Percentiles rank a stretch among this genome's conserved stretches.
Evolutionary conservation across 2,329 filamentous ascomycete species (phyloP).

Genomic region (Botrytis galanthina): DNA sequence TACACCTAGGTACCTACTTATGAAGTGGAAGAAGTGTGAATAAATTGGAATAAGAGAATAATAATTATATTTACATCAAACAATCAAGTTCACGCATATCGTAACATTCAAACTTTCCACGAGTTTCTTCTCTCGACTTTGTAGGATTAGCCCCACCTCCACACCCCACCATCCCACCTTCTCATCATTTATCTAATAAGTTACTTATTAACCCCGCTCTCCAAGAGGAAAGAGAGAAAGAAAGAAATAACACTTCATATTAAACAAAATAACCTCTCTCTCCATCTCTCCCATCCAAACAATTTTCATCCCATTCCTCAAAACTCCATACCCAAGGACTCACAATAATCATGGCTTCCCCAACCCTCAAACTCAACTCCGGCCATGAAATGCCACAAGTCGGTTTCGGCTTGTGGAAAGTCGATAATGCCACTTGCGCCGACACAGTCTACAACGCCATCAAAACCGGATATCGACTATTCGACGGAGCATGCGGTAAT

Average conservation of each 20-base stretch:
- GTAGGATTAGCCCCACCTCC: not conserved
- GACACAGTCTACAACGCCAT: constrained; percentile 68
- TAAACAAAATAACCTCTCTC: not conserved
- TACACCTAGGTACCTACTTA: too few species aligned
- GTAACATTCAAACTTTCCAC: not conserved
- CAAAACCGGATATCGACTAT: constrained; percentile 58
- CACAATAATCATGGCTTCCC: constrained; percentile 34
- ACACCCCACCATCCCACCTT: not conserved
- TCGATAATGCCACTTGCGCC: constrained; percentile 60
- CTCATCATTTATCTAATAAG: not conserved
- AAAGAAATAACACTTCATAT: not conserved
- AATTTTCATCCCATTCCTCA: not conserved
- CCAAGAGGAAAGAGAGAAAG: not conserved
- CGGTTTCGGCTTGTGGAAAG: constrained; percentile 69
- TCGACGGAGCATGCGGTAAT: constrained; percentile 58
- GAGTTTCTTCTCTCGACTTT: not conserved
- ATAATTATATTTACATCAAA: not conserved
- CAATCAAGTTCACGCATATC: not conserved
- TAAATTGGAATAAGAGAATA: not conserved
- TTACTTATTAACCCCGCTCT: not conserved
- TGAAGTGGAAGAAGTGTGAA: not conserved
- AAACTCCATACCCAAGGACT: not conserved
- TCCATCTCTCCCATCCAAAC: not conserved
- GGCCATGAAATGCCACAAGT: constrained; percentile 57
- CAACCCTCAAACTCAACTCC: constrained; percentile 47